Base-by-base conservation (phyloP, 2,329 filamentous ascomycete species). In the Colletotrichum euphorbiae region DNA sequence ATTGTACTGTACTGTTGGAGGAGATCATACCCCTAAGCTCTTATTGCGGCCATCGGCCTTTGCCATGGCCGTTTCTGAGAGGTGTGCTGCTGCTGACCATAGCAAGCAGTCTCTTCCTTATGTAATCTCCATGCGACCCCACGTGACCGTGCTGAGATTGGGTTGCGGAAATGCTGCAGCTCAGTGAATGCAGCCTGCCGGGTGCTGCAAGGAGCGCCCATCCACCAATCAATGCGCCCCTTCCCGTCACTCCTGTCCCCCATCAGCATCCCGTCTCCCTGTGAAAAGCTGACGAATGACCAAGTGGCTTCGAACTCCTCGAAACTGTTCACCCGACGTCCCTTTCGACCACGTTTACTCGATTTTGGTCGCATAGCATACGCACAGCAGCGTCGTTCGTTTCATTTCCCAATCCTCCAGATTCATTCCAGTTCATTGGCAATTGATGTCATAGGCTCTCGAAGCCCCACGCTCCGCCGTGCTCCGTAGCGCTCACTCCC, bases 271-370 rank as follows among this genome's bases (percentile, higher is more conserved):
- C 65, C 65, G n/a, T 55, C 63, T 68, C 65, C 61, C 65, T 68
- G 65, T 56, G 62, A 52, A 59, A 65, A 55, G 61, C 65, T 68
- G 54, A 68, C 60, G 65, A 68, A 54, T 65, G 65, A 55, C 65
- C 60, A 65, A 59, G 54, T 67, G 50, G 24, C 64, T 50, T 38
- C 61, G 17, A 15, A 38, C 28, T 40, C 31, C 17, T 24, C 48
- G 15, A 43, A 52, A 43, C 21, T 33, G 15, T 51, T 19, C 45
- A 33, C 4, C 52, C n/a, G 40, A 43, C 36, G 28, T 7, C 28
- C 42, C 31, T n/a, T 24, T 48, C 62, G 13, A 38, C 40, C 52
- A 12, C 48, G 12, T 45, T 42, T 24, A 11, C 40, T 12, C 40
- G 17, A 19, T 17, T 31, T 11, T 17, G 9, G 42, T 59, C 33